Evolutionary conservation across 768 basidiomycete genomes (phyloP).

Genomic region (Rhodotorula sphaerocarpa): DNA sequence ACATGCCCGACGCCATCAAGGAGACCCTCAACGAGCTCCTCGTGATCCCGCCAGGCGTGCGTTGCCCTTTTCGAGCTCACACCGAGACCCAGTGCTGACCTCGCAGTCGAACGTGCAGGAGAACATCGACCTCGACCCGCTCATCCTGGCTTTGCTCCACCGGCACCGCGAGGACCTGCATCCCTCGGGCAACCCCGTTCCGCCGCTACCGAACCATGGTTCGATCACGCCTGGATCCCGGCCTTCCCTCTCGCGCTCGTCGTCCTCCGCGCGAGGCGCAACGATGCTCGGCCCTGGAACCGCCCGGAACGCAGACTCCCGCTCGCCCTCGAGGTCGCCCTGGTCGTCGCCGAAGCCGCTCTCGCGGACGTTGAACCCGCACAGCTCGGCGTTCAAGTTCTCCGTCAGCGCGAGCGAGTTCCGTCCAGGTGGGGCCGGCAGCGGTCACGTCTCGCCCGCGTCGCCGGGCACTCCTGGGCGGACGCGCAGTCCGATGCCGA

Average conservation of each 20-base stretch:
- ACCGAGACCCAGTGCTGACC: no score
- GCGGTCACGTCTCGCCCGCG: slow-evolving; percentile 3
- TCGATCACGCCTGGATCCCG: slow-evolving; percentile 25
- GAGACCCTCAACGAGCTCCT: slow-evolving; percentile 19
- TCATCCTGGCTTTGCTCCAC: slow-evolving; percentile 30
- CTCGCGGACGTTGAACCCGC: slow-evolving; percentile 12
- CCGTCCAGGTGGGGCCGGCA: slow-evolving; percentile 8
- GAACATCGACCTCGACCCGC: slow-evolving; percentile 21
- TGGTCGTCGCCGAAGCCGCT: slow-evolving; percentile 15
- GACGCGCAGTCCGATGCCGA: slow-evolving; percentile 27
- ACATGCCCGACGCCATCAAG: slow-evolving; percentile 34
- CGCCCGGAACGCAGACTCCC: slow-evolving; percentile 1
- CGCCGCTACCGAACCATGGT: slow-evolving; percentile 31
- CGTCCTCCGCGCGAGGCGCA: slow-evolving; percentile 23
- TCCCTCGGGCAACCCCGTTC: slow-evolving; percentile 31
- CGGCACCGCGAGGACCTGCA: slow-evolving; percentile 30
- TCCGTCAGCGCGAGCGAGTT: slow-evolving; percentile 32
- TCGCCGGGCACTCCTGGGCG: slow-evolving; percentile 22
- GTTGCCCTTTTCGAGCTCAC: no score
- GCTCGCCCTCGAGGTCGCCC: slow-evolving; percentile 25
- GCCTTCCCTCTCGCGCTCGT: slow-evolving; percentile 31
- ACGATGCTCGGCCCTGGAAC: slow-evolving; percentile 20
- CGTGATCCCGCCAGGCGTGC: neutral
- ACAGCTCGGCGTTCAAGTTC: slow-evolving; percentile 32
- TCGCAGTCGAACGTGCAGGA: neutral